Percentiles rank a stretch among this genome's conserved stretches.
These are phyloP conservation scores for Penicillium sp. DNA, from an alignment of 2,329 filamentous ascomycete species.

Conservation along the genomic window DNA sequence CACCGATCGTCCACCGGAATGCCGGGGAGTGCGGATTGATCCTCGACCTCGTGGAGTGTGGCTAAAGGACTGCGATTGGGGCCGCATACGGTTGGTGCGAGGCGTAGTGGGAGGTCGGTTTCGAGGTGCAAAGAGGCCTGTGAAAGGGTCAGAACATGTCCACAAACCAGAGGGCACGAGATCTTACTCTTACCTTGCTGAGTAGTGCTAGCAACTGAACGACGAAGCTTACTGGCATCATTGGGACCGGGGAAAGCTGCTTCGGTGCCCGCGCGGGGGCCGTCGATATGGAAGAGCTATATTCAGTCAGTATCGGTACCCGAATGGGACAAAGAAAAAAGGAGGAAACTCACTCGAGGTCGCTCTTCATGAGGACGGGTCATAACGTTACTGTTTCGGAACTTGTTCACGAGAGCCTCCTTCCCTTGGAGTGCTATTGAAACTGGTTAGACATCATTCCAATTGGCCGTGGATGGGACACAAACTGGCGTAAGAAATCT, in stretches of 20 bases:
- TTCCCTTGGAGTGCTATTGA: constrained; percentile 79
- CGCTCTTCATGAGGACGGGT: constrained; percentile 76
- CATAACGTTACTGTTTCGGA: constrained; percentile 96
- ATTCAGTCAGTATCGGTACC: constrained; percentile 25
- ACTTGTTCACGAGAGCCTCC: constrained; percentile 89
- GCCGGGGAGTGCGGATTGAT: not conserved
- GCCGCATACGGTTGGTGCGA: not conserved
- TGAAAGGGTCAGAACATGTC: not conserved
- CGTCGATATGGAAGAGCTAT: constrained; percentile 56
- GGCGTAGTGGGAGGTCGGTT: not conserved
- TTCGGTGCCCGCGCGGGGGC: constrained; percentile 4
- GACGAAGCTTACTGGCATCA: constrained; percentile 6
- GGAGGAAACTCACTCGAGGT: constrained; percentile 65
- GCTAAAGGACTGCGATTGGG: not conserved
- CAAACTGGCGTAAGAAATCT: constrained; percentile 93
- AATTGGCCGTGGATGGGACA: constrained; percentile 17
- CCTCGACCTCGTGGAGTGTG: not conserved
- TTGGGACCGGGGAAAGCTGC: constrained; percentile 6
- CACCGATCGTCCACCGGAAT: not conserved
- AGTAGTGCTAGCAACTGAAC: constrained; percentile 2
- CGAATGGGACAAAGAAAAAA: not conserved
- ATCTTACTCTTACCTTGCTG: constrained; percentile 10
- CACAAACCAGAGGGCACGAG: not conserved
- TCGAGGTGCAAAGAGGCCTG: constrained; percentile 4
- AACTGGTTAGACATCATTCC: constrained; percentile 27